Conservation (phyloP, 345 rosid genomes). For the Linum usitatissimum region DNA sequence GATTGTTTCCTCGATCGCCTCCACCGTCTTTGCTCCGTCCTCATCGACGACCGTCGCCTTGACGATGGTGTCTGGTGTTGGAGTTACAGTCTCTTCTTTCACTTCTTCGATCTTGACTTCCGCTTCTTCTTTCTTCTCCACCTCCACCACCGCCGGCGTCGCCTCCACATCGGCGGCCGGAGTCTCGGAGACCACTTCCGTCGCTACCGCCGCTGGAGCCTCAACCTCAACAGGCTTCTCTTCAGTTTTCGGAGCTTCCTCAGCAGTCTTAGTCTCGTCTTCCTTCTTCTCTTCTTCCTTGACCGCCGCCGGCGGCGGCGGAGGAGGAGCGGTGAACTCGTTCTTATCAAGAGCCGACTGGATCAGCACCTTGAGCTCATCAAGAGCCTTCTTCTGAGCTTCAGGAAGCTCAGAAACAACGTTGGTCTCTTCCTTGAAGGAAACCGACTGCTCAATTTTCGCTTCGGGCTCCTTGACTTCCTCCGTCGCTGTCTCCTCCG, state of each 20-base stretch:
- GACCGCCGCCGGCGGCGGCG: slow-evolving; percentile 2
- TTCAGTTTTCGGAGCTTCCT: neutral
- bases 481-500: neutral
- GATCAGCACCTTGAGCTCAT: slow-evolving; percentile 18
- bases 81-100: neutral
- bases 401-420: slow-evolving; percentile 19
- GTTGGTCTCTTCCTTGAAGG: slow-evolving; percentile 23
- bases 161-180: neutral
- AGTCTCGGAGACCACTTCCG: neutral
- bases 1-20: slow-evolving; percentile 7
- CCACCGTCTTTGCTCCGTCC: slow-evolving; percentile 1
- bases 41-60: neutral
- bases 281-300: slow-evolving; percentile 15
- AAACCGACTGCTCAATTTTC: slow-evolving; percentile 7
- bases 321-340: slow-evolving; percentile 18
- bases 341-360: slow-evolving; percentile 21
- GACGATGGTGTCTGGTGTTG: neutral
- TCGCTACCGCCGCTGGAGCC: neutral
- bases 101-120: neutral
- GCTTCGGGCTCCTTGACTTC: slow-evolving; percentile 4
- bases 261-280: neutral
- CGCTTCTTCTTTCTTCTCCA: slow-evolving; percentile 4
- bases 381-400: slow-evolving; percentile 19
- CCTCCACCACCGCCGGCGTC: neutral
- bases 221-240: neutral